Evolutionary conservation across 2,329 filamentous ascomycete genomes (phyloP).

Genomic region (Periconia macrospinosa): DNA sequence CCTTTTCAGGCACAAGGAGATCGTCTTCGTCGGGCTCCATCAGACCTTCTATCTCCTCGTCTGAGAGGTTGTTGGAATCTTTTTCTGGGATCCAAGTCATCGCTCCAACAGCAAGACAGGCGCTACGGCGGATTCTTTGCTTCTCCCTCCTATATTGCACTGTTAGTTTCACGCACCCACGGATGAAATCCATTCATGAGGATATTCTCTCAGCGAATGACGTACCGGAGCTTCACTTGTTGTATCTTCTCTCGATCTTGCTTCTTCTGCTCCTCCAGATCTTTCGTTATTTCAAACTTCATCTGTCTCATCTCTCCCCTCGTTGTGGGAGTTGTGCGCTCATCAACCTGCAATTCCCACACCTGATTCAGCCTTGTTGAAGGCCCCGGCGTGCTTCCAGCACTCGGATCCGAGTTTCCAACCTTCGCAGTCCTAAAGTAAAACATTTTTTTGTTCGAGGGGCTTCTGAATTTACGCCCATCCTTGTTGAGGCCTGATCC

Average conservation of each 20-base stretch:
- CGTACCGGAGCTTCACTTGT: not conserved
- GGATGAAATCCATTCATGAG: not conserved
- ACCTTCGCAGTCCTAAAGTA: not conserved
- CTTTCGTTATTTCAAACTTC: not conserved
- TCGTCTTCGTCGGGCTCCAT: slow-evolving; percentile 3
- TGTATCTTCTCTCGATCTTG: not conserved
- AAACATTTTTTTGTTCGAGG: not conserved
- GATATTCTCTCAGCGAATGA: not conserved
- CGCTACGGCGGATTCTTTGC: slow-evolving; percentile 1
- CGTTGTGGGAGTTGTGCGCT: not conserved
- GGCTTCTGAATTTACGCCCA: not conserved
- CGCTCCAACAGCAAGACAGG: slow-evolving; percentile 4
- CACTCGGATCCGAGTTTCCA: not conserved
- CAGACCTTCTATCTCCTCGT: slow-evolving; percentile 4
- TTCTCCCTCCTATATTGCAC: not conserved
- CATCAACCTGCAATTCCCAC: not conserved
- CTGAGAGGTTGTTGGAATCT: not conserved
- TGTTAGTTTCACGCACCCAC: not conserved
- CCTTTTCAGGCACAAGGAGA: not conserved
- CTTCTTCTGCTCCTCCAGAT: not conserved
- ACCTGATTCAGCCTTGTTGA: not conserved
- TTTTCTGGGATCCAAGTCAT: slow-evolving; percentile 3
- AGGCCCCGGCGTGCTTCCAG: not conserved
- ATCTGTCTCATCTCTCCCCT: not conserved
- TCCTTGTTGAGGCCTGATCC: not conserved